phyloP scores from a whole-genome alignment of 208 protist genomes.

The Leishmania braziliensis region DNA sequence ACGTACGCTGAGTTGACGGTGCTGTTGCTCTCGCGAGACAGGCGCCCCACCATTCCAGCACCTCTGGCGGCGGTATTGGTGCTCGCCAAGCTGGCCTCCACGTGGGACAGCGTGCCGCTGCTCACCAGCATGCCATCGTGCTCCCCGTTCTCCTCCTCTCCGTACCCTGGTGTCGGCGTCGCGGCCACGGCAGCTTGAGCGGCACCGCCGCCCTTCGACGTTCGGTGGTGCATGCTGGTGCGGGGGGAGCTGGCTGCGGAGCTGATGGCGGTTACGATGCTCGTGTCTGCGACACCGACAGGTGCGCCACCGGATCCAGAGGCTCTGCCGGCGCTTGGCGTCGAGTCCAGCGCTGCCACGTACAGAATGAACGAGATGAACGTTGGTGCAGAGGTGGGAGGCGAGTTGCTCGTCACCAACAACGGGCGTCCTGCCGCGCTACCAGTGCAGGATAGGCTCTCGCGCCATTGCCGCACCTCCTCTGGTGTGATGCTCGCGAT shows the following conservation, averaged over 20 bases:
- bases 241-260: conserved; percentile 19
- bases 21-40: neutral
- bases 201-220: neutral
- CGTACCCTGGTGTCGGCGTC: neutral
- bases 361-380: conserved; percentile 29
- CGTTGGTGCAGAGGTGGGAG: neutral
- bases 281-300: conserved; percentile 12
- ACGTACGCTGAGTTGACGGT: neutral
- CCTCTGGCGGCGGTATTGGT: neutral
- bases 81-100: conserved; percentile 20
- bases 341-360: conserved; percentile 26
- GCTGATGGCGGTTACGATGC: conserved; percentile 16
- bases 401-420: neutral
- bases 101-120: conserved; percentile 16
- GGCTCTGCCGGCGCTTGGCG: neutral
- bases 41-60: neutral
- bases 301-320: conserved; percentile 6
- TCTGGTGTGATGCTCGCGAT: conserved; percentile 29
- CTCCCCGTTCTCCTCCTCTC: neutral
- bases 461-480: conserved; percentile 9
- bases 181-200: neutral
- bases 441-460: neutral
- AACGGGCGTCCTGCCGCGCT: neutral
- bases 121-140: neutral
- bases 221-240: conserved; percentile 8